Evolutionary conservation across 2,329 filamentous ascomycete genomes (phyloP).

Genomic region (Neonectria magnoliae): DNA sequence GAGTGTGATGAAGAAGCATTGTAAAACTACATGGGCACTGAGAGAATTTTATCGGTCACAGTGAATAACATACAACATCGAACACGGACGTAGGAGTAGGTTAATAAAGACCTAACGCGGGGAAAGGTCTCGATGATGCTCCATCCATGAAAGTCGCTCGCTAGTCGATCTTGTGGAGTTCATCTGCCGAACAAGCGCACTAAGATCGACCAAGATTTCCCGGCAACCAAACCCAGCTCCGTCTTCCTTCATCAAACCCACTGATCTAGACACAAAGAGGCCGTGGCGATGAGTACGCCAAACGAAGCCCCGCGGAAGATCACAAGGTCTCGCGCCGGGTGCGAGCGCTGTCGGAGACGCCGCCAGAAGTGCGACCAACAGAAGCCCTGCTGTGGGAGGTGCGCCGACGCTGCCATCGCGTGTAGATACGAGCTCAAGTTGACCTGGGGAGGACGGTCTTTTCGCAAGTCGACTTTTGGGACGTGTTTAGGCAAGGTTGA

Average conservation of each 20-base stretch:
- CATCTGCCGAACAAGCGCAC: neutral
- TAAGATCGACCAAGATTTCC: neutral
- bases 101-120: neutral
- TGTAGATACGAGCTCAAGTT: constrained; percentile 29
- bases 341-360: constrained; percentile 26
- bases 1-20: neutral
- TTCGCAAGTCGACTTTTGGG: constrained; percentile 28
- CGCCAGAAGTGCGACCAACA: constrained; percentile 34
- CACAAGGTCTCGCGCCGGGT: constrained; percentile 29
- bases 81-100: too few relatives aligned
- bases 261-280: neutral
- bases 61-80: neutral
- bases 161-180: neutral
- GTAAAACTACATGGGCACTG: neutral
- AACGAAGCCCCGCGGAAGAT: neutral
- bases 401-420: constrained; percentile 3
- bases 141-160: too few relatives aligned
- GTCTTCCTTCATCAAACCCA: neutral
- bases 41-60: neutral
- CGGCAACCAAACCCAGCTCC: neutral
- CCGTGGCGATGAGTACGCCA: too few relatives aligned
- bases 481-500: constrained; percentile 18
- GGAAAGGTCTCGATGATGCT: too few relatives aligned
- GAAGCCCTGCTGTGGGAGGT: constrained; percentile 29
- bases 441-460: constrained; percentile 29